Conservation (phyloP, 2,329 filamentous ascomycete genomes). For the Ambrosiella cleistominuta region DNA sequence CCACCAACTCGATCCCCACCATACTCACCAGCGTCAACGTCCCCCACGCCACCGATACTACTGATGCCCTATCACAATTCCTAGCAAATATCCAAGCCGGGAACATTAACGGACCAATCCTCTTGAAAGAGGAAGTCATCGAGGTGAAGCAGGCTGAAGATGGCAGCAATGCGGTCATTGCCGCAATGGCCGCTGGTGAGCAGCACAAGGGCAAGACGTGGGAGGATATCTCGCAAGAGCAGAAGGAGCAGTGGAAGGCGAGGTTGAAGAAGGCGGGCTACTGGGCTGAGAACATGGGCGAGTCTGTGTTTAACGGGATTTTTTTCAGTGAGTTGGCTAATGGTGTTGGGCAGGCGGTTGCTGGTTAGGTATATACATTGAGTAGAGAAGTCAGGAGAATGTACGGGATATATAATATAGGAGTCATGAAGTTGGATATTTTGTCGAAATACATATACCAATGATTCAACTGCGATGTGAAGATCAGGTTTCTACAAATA, state of each 20-base stretch:
- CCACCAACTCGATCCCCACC: background rate
- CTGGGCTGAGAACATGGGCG: conserved; percentile 65
- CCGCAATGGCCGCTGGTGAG: conserved; percentile 28
- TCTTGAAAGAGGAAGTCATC: conserved; percentile 6
- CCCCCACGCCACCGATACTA: background rate
- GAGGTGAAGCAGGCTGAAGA: background rate
- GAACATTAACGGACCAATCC: conserved; percentile 2
- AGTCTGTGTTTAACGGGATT: conserved; percentile 57
- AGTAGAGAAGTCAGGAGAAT: background rate
- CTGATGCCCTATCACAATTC: conserved; percentile 5
- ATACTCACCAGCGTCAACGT: background rate
- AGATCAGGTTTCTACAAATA: too few species aligned
- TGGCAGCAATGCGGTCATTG: background rate
- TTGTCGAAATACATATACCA: too few species aligned
- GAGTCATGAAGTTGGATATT: too few species aligned
- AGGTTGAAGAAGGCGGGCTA: conserved; percentile 52
- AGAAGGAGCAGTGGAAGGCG: conserved; percentile 52
- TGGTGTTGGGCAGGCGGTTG: conserved; percentile 36
- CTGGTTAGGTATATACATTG: conserved; percentile 14
- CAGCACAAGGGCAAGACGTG: conserved; percentile 43
- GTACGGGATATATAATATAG: background rate
- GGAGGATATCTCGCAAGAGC: conserved; percentile 48
- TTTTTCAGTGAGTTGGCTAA: conserved; percentile 59
- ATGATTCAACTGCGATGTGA: too few species aligned
- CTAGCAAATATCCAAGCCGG: conserved; percentile 7